Evolutionary conservation across 768 basidiomycete genomes (phyloP).

Genomic region (Clitopilus hobsonii): DNA sequence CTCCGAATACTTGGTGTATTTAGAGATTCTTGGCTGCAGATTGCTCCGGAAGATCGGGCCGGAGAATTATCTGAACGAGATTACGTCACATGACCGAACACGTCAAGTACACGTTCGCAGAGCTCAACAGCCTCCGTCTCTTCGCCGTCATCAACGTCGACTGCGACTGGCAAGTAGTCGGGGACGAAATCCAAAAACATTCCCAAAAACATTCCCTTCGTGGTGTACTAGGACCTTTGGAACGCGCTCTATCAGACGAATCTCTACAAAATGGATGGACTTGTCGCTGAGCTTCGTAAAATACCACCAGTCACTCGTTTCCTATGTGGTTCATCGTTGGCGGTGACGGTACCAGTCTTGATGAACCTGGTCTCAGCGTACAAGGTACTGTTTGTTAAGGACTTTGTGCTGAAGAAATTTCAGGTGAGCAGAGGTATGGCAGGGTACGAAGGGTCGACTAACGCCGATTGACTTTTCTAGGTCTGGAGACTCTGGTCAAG

Average conservation of each 20-base stretch:
- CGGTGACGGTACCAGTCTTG: conserved; percentile 53
- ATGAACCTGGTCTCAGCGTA: conserved; percentile 50
- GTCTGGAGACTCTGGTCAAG: conserved; percentile 71
- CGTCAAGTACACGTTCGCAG: no score
- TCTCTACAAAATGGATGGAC: conserved; percentile 33
- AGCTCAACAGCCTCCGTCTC: not conserved
- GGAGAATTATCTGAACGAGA: not conserved
- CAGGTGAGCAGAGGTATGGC: conserved; percentile 38
- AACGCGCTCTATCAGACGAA: not conserved
- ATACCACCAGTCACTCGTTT: conserved; percentile 83
- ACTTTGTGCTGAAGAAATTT: conserved; percentile 37
- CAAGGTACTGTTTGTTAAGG: conserved; percentile 47
- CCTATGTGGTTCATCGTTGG: conserved; percentile 55
- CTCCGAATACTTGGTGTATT: no score
- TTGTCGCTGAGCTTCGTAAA: conserved; percentile 64
- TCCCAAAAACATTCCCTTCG: no score
- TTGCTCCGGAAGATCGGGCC: no score
- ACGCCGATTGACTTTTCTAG: conserved; percentile 28
- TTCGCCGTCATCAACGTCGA: no score
- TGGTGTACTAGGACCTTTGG: no score
- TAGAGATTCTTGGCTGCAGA: no score
- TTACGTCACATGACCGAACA: not conserved
- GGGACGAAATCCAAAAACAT: no score
- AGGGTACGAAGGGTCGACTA: not conserved
- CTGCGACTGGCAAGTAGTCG: not conserved